Conservation (phyloP, 257 asterid species). For the Coffea canephora region DNA sequence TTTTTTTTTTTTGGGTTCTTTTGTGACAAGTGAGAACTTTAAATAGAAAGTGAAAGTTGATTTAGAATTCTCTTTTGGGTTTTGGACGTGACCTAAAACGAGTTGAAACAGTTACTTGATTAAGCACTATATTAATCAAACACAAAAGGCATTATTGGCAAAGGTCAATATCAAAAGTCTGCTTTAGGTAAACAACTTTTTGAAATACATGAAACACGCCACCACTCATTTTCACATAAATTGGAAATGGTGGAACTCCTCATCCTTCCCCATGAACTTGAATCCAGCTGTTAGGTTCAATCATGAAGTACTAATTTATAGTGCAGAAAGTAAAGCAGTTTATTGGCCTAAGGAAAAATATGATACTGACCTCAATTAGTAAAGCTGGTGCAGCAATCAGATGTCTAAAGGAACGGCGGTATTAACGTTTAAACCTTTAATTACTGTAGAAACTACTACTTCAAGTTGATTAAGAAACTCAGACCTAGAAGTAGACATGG, state of each 20-base stretch:
- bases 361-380: slow-evolving; percentile 1
- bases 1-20: too few relatives aligned
- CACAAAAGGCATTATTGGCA: not conserved
- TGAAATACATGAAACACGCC: not conserved
- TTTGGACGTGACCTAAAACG: not conserved
- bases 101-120: not conserved
- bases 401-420: not conserved
- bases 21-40: too few relatives aligned
- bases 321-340: not conserved
- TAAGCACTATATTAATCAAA: not conserved
- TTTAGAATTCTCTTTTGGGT: not conserved
- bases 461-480: not conserved
- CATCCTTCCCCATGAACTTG: not conserved
- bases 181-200: not conserved
- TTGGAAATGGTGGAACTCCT: not conserved
- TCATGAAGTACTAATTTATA: not conserved
- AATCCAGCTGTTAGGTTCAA: slow-evolving; percentile 6
- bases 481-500: too few relatives aligned
- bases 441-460: not conserved
- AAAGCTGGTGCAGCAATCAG: not conserved
- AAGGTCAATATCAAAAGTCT: not conserved
- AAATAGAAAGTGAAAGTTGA: not conserved
- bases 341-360: not conserved
- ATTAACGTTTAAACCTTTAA: not conserved
- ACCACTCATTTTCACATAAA: not conserved